Evolutionary conservation across 371 early-diverging fungal species (phyloP).

Genomic region (Syncephalastrum sp.): DNA sequence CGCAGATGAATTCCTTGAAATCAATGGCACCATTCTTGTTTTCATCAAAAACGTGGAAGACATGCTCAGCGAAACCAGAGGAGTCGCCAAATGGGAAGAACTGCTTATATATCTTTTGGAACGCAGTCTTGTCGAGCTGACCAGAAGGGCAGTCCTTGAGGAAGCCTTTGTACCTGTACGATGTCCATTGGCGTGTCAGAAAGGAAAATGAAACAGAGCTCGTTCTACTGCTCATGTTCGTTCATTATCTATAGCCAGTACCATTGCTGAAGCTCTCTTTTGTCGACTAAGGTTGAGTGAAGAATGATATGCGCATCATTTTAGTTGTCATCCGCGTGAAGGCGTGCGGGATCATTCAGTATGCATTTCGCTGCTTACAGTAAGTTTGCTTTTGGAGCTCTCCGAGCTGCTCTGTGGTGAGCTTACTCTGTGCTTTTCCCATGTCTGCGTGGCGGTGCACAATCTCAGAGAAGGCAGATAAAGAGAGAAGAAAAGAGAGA

Average conservation of each 20-base stretch:
- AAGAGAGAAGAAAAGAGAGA: too few relatives aligned
- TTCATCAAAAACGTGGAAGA: constrained; percentile 84
- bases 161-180: constrained; percentile 87
- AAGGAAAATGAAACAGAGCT: neutral
- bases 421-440: constrained; percentile 84
- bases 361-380: constrained; percentile 55
- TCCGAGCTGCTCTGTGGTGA: constrained; percentile 72
- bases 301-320: neutral
- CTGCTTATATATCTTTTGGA: constrained; percentile 90
- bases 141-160: constrained; percentile 89
- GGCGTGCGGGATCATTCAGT: too few relatives aligned
- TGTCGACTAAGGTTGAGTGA: constrained; percentile 64
- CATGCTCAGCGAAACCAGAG: constrained; percentile 83
- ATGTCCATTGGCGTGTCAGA: neutral
- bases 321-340: neutral
- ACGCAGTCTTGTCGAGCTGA: constrained; percentile 77
- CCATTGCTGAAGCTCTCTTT: constrained; percentile 93
- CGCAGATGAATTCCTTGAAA: constrained; percentile 89
- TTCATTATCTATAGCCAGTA: constrained; percentile 21
- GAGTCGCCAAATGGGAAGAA: constrained; percentile 97
- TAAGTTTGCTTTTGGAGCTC: constrained; percentile 78
- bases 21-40: constrained; percentile 87
- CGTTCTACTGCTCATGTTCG: too few relatives aligned
- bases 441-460: constrained; percentile 27
- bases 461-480: too few relatives aligned